Evolutionary conservation across 257 asterid species (phyloP), one percentile per base, ranked within the genome.

Genomic region (Gentiana straminea): DNA sequence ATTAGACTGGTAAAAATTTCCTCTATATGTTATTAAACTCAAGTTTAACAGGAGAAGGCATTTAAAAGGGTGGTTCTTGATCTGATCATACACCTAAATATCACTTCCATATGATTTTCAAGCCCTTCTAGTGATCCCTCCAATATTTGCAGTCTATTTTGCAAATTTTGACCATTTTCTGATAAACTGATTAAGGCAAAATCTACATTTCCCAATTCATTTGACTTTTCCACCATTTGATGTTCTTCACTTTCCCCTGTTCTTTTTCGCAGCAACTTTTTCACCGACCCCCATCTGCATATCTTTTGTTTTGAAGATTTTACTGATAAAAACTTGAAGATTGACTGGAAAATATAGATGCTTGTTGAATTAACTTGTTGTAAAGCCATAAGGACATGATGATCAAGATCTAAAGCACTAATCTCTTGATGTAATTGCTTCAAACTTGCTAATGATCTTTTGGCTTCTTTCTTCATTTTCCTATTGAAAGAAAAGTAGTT

Each of bases 221-320:
- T 70, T n/a, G 12, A 3, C 24, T 35, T 51, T 33, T 66, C 60
- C 24, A 24, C 24, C 24, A 24, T 24, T 33, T 51, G 38, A 49
- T 65, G 36, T 33, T 48, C 66, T 66, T 70, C 70, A 33, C 66
- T 60, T 57, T 64, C 67, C 7, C 35, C 68, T 57, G 24, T 24
- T 24, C 24, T 24, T 7, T 51, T 71, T 4, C 61, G 61, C 33
- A 68, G 32, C 56, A 75, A 59, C 51, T 66, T 62, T 5, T 72
- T 70, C 64, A 75, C 71, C 57, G 64, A 34, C 35, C 68, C 64
- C 75, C 81, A 75, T 62, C 61, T 71, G 41, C 55, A 24, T 24
- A 24, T 24, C 24, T 24, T 67, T 24, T 58, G 51, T 52, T 68
- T 71, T 34, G 50, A 57, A 59, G 72, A 49, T 43, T 71, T 74